Percentiles rank a stretch among this genome's conserved stretches.
Evolutionary conservation across 495 filamentous ascomycete species (phyloP).

Genomic region (Penicillium maclennaniae): DNA sequence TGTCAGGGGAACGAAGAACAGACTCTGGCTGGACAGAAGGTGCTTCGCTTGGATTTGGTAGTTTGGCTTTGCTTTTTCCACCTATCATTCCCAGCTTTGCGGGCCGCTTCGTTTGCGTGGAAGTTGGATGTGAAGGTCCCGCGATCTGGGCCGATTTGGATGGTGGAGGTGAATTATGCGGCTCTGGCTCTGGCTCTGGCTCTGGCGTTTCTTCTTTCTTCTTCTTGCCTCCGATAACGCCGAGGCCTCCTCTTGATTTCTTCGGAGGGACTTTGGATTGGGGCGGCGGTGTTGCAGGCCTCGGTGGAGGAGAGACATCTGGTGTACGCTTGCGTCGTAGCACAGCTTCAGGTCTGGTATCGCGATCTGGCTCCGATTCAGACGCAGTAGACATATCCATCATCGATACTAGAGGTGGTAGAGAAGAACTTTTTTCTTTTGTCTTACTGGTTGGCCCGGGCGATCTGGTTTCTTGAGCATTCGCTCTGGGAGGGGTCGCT

Average conservation of each 20-base stretch:
- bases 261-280: constrained; percentile 9
- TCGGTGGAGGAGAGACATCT: constrained; percentile 4
- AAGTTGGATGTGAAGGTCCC: not conserved
- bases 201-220: constrained; percentile 10
- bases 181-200: not conserved
- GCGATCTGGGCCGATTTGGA: constrained; percentile 2
- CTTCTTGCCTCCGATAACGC: constrained; percentile 41
- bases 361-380: constrained; percentile 15
- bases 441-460: not conserved
- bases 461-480: constrained; percentile 4
- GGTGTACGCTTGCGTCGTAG: constrained; percentile 3
- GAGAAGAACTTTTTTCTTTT: constrained; percentile 5
- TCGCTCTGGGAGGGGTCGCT: constrained; percentile 35
- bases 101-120: constrained; percentile 22
- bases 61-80: constrained; percentile 22
- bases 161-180: constrained; percentile 1
- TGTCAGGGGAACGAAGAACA: not conserved
- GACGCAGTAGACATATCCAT: constrained; percentile 15
- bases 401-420: not conserved
- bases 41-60: not conserved
- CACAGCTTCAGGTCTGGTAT: constrained; percentile 7
- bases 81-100: constrained; percentile 38
- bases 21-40: not conserved
- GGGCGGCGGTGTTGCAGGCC: constrained; percentile 2
- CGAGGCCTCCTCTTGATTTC: constrained; percentile 25